Percentiles rank a stretch among this genome's conserved stretches.
Evolutionary conservation across 179 eudicot genomes (phyloP).

Genomic region (Pouteria campechiana): DNA sequence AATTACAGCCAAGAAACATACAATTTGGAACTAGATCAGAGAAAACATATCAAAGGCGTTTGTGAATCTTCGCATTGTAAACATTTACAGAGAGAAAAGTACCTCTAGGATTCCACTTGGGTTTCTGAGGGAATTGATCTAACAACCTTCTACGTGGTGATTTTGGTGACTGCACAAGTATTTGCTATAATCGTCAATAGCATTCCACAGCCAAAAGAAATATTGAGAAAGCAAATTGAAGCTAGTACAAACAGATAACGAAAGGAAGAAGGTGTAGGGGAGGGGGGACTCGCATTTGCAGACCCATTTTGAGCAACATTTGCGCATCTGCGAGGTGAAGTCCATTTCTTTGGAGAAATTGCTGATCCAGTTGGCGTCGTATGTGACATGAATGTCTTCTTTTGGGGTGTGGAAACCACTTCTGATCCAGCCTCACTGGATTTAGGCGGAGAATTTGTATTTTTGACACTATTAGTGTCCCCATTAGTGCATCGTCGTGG

Average conservation of each 20-base stretch:
- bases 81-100: not conserved
- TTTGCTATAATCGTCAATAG: too few relatives aligned
- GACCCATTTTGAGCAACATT: slow-evolving; percentile 29
- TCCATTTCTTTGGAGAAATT: slow-evolving; percentile 22
- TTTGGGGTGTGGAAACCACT: too few relatives aligned
- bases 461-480: too few relatives aligned
- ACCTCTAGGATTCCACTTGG: slow-evolving; percentile 73
- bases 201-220: too few relatives aligned
- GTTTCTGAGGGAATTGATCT: slow-evolving; percentile 31
- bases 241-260: not conserved
- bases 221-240: not conserved
- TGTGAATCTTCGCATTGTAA: too few relatives aligned
- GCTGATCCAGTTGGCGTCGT: slow-evolving; percentile 1
- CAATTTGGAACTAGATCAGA: not conserved
- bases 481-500: too few relatives aligned
- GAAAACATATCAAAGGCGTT: not conserved
- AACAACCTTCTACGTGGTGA: slow-evolving; percentile 38
- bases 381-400: too few relatives aligned
- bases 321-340: slow-evolving; percentile 40
- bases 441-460: too few relatives aligned
- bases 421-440: too few relatives aligned
- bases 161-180: slow-evolving; percentile 10
- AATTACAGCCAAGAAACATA: not conserved
- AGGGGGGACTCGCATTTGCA: slow-evolving; percentile 16
- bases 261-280: not conserved